Evolutionary conservation across 139 green algal genomes (phyloP).

Genomic region (Haematococcus lacustris): DNA sequence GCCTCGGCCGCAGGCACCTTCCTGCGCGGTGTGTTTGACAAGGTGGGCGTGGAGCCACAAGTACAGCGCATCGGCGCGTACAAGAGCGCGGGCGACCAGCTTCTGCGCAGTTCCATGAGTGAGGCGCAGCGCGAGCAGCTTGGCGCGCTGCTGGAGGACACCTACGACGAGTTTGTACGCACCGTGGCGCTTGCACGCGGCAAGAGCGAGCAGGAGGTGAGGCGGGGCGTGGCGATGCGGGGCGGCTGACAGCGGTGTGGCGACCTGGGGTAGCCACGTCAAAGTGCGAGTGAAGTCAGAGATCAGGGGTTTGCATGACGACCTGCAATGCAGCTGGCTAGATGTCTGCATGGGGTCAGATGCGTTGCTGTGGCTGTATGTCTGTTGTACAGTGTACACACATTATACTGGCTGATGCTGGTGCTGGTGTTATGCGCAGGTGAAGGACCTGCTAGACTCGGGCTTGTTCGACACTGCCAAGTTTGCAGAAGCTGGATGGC

Average conservation of each 20-base stretch:
- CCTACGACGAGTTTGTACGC: constrained; percentile 68
- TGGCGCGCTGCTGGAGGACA: constrained; percentile 70
- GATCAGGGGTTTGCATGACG: no score
- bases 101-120: constrained; percentile 80
- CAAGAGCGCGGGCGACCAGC: constrained; percentile 86
- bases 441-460: constrained; percentile 66
- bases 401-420: no score
- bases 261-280: no score
- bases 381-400: no score
- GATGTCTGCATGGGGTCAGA: no score
- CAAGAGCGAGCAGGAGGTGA: constrained; percentile 56
- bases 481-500: constrained; percentile 22
- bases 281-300: no score
- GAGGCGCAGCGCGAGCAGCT: constrained; percentile 65
- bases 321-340: no score
- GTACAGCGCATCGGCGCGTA: constrained; percentile 84
- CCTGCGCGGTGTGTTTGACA: constrained; percentile 85
- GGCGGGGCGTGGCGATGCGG: no score
- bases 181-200: constrained; percentile 49
- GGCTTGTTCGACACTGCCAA: constrained; percentile 67
- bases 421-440: constrained; percentile 30
- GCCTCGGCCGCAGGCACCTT: constrained; percentile 76
- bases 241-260: no score
- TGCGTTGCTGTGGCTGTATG: no score
- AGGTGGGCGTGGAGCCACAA: constrained; percentile 67